Percentiles rank a stretch among this genome's conserved stretches.
phyloP scores from a whole-genome alignment of 2,329 filamentous ascomycete genomes.

The Pseudocercospora fijiensis region DNA sequence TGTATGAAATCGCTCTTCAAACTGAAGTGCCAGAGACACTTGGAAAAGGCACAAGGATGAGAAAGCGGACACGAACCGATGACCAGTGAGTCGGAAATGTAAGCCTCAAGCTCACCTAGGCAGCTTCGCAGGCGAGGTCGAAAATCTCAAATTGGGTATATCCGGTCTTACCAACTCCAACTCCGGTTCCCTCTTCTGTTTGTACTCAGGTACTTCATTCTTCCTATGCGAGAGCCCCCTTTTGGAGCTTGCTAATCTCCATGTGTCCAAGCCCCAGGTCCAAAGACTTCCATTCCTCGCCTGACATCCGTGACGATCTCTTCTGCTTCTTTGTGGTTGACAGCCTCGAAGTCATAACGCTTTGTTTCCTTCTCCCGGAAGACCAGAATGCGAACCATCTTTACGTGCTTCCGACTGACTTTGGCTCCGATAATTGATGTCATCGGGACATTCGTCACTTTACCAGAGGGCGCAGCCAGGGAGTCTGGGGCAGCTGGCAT shows the following conservation, averaged over 20 bases:
- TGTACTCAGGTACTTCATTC: not conserved
- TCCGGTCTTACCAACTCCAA: conserved; percentile 4
- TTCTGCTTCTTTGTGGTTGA: conserved; percentile 67
- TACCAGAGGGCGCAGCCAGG: conserved; percentile 50
- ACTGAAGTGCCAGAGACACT: no score
- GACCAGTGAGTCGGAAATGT: no score
- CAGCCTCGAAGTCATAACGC: conserved; percentile 82
- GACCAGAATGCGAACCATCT: conserved; percentile 75
- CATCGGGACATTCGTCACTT: conserved; percentile 77
- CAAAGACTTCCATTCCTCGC: conserved; percentile 30
- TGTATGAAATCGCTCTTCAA: no score
- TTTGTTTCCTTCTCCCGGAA: conserved; percentile 73
- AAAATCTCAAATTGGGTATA: conserved; percentile 1
- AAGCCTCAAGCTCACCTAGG: no score
- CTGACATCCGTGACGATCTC: conserved; percentile 78
- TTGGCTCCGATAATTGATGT: conserved; percentile 80
- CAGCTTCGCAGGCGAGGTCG: no score
- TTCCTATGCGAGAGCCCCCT: not conserved
- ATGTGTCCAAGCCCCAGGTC: not conserved
- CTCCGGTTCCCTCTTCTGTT: not conserved
- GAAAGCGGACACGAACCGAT: no score
- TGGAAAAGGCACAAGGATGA: no score
- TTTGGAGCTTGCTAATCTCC: not conserved
- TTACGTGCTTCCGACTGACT: conserved; percentile 74
- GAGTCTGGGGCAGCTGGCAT: conserved; percentile 57